A percentile compares a stretch with the other conserved stretches of the same genome.
phyloP scores from a whole-genome alignment of 148 eudicot species.

The Arctostaphylos glauca region DNA sequence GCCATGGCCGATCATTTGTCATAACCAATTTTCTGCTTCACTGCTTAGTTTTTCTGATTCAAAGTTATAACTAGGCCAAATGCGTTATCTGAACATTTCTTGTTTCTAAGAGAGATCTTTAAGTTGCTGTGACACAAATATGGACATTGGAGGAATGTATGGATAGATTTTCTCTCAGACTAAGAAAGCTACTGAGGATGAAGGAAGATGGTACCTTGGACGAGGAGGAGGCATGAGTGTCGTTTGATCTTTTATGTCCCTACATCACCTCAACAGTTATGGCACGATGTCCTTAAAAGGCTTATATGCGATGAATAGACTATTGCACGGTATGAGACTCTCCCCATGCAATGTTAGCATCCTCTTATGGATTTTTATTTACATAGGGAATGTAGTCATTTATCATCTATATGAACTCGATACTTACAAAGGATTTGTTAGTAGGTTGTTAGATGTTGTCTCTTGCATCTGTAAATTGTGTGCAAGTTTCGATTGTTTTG shows the following conservation, averaged over 20 bases:
- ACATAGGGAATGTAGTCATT: not conserved
- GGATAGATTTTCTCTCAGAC: not conserved
- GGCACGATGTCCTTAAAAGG: not conserved
- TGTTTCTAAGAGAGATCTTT: not conserved
- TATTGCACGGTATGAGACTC: too few species aligned
- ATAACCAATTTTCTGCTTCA: not conserved
- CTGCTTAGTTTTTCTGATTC: not conserved
- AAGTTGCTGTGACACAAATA: not conserved
- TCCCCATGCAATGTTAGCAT: too few species aligned
- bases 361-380: too few species aligned
- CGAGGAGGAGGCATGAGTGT: not conserved
- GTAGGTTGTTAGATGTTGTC: not conserved
- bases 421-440: not conserved
- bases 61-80: not conserved
- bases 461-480: not conserved
- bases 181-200: not conserved
- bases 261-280: not conserved
- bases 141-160: not conserved
- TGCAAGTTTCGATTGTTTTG: not conserved
- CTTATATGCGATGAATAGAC: too few species aligned
- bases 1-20: not conserved
- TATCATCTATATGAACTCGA: not conserved
- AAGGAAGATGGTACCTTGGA: not conserved
- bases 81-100: not conserved
- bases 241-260: not conserved